These are phyloP conservation scores for Entamoeba histolytica DNA, from an alignment of 208 protist genomes.

Conservation along the genomic window DNA sequence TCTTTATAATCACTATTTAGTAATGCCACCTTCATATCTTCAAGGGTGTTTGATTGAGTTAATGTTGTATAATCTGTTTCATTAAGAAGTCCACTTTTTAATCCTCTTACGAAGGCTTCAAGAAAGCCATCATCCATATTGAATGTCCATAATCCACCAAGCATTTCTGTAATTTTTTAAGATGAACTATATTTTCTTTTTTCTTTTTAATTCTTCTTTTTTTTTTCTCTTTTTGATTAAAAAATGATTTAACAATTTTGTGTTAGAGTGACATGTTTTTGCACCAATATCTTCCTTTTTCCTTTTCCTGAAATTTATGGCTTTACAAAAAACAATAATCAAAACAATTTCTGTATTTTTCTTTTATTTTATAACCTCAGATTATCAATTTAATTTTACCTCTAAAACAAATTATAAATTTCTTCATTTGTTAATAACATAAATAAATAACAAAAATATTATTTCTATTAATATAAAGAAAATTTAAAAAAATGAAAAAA, in stretches of 20 bases:
- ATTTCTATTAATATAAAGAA: background rate
- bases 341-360: slow-evolving; percentile 7
- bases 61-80: background rate
- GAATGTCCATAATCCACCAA: background rate
- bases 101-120: background rate
- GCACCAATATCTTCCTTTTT: slow-evolving; percentile 12
- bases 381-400: background rate
- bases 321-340: no score
- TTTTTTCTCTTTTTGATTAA: slow-evolving; percentile 22
- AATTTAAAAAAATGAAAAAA: background rate
- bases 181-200: slow-evolving; percentile 22
- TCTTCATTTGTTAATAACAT: background rate
- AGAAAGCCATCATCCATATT: slow-evolving; percentile 1
- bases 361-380: slow-evolving; percentile 18
- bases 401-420: background rate
- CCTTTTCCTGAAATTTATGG: slow-evolving; percentile 21
- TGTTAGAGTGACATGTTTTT: slow-evolving; percentile 15
- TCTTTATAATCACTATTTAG: background rate
- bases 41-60: background rate
- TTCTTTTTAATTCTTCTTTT: slow-evolving; percentile 24
- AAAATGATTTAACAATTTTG: slow-evolving; percentile 12
- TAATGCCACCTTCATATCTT: slow-evolving; percentile 6
- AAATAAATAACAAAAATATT: background rate
- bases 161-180: slow-evolving; percentile 20
- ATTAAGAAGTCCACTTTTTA: background rate